These are phyloP conservation scores for Mortierella alpina DNA, from an alignment of 192 early-diverging fungal species.

Conservation along the genomic window DNA sequence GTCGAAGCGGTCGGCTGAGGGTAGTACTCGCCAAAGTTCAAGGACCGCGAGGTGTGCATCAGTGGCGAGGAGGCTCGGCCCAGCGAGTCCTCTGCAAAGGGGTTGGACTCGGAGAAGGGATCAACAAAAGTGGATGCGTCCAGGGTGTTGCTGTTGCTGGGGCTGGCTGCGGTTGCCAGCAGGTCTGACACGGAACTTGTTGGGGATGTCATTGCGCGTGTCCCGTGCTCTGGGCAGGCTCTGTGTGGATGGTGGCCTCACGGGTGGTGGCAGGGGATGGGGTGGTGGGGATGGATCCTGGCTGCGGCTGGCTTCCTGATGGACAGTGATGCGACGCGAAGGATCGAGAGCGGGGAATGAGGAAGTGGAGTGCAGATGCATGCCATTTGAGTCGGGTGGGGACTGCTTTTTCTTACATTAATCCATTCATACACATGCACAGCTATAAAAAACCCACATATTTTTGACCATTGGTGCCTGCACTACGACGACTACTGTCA, in stretches of 20 bases:
- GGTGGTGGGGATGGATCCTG: no score
- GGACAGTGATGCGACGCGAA: no score
- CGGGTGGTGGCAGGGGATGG: background rate
- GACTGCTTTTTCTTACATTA: no score
- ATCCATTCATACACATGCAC: no score
- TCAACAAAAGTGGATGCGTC: conserved; percentile 50
- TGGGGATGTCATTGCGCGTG: conserved; percentile 25
- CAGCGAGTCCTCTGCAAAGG: conserved; percentile 41
- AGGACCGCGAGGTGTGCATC: conserved; percentile 19
- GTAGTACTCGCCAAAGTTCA: conserved; percentile 49
- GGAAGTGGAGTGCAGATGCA: no score
- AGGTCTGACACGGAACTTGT: conserved; percentile 43
- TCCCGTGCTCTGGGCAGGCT: background rate
- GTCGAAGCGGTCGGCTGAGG: conserved; percentile 21
- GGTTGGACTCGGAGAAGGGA: conserved; percentile 52
- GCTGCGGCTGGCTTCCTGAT: no score
- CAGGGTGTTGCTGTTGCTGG: conserved; percentile 2
- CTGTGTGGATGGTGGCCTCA: background rate
- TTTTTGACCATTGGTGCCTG: no score
- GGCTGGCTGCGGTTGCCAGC: conserved; percentile 14
- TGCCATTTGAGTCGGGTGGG: no score
- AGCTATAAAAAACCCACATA: no score
- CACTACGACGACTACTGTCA: no score
- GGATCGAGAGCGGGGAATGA: no score
- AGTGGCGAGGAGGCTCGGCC: conserved; percentile 8